phyloP scores from a whole-genome alignment of 805 yeast species.

The Yamadazyma nakazawae region DNA sequence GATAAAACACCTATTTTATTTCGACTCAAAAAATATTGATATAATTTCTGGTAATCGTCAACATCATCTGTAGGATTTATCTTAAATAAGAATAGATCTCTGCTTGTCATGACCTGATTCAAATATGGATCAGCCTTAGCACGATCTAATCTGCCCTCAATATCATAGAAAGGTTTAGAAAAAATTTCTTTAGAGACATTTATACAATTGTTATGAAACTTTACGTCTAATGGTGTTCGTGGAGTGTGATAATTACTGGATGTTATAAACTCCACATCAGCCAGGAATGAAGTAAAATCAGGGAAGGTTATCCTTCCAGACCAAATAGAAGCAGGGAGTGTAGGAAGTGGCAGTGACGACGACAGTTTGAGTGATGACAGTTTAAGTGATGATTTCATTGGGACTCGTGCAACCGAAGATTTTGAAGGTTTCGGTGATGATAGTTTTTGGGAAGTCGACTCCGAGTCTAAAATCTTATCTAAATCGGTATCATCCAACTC shows the following conservation, averaged over 20 bases:
- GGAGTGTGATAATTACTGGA: constrained; percentile 26
- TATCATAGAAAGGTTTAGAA: constrained; percentile 28
- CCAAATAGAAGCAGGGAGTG: constrained; percentile 34
- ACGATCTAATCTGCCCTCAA: constrained; percentile 64
- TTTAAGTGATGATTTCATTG: constrained; percentile 7
- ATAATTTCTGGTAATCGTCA: constrained; percentile 29
- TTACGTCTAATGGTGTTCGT: constrained; percentile 15
- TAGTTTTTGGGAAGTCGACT: background rate
- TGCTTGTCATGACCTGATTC: constrained; percentile 39
- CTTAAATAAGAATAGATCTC: constrained; percentile 53
- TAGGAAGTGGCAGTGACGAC: constrained; percentile 9
- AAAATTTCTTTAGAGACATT: constrained; percentile 29
- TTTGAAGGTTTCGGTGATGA: background rate
- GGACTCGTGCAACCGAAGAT: background rate
- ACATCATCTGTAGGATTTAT: constrained; percentile 24
- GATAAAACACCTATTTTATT: constrained; percentile 60
- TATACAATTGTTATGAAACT: constrained; percentile 23
- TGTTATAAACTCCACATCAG: constrained; percentile 33
- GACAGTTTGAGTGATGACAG: constrained; percentile 9
- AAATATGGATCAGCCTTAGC: constrained; percentile 57
- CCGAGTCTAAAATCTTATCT: constrained; percentile 26
- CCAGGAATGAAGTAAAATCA: constrained; percentile 45
- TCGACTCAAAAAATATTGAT: constrained; percentile 44
- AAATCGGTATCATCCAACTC: constrained; percentile 34
- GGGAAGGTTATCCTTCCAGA: constrained; percentile 48